A percentile compares a stretch with the other conserved stretches of the same genome.
Evolutionary conservation across 2,329 filamentous ascomycete genomes (phyloP).

Genomic region (Metarhizium humberi): DNA sequence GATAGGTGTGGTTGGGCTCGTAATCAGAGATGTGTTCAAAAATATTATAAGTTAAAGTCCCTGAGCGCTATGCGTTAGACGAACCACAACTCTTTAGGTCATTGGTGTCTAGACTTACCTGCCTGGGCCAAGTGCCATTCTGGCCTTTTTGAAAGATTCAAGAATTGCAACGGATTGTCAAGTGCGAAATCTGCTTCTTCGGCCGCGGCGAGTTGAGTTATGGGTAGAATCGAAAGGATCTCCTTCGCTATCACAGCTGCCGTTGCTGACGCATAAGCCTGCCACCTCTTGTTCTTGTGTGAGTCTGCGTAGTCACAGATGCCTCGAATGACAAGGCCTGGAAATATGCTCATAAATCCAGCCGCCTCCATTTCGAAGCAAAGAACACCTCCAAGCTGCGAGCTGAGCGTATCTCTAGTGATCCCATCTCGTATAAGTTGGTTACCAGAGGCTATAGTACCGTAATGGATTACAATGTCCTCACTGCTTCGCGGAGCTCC

Average conservation of each 20-base stretch:
- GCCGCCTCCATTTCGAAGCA: slow-evolving; percentile 20
- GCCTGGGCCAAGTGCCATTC: neutral
- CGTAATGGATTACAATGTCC: slow-evolving; percentile 10
- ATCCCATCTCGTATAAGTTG: slow-evolving; percentile 25
- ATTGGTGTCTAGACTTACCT: neutral
- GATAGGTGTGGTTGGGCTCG: neutral
- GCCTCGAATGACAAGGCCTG: slow-evolving; percentile 27
- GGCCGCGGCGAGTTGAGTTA: neutral
- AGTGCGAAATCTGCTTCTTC: neutral
- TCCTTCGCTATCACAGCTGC: slow-evolving; percentile 22
- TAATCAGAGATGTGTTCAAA: neutral
- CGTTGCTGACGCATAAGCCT: slow-evolving; percentile 23
- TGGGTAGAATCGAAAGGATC: slow-evolving; percentile 4
- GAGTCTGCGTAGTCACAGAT: slow-evolving; percentile 31
- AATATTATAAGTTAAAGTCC: neutral
- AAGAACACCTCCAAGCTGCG: slow-evolving; percentile 6
- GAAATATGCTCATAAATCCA: slow-evolving; percentile 15
- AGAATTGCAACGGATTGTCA: neutral
- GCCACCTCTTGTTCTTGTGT: slow-evolving; percentile 29
- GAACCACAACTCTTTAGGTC: neutral
- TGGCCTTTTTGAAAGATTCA: neutral
- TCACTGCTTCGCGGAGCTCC: neutral
- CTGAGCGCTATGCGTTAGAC: neutral
- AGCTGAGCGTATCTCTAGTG: slow-evolving; percentile 19
- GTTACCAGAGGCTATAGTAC: slow-evolving; percentile 22